Evolutionary conservation across 192 early-diverging fungal species (phyloP).

Genomic region (Coemansia umbellata): DNA sequence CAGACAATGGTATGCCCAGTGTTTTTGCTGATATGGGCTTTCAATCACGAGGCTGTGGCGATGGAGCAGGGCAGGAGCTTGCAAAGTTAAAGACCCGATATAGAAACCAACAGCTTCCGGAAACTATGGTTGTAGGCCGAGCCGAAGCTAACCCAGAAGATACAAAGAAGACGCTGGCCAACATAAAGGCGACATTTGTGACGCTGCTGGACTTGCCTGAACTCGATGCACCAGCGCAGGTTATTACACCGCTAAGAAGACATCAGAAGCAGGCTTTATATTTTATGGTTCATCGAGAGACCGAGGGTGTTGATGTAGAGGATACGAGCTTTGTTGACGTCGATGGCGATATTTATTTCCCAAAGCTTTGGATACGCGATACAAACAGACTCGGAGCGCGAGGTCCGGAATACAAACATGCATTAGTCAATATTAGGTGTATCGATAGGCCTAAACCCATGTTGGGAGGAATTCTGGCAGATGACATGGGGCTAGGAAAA

Average conservation of each 20-base stretch:
- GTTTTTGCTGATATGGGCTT: conserved; percentile 34
- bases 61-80: not conserved
- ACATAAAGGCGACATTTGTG: conserved; percentile 49
- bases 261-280: conserved; percentile 83
- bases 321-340: not conserved
- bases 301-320: conserved; percentile 56
- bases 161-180: conserved; percentile 26
- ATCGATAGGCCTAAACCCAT: conserved; percentile 23
- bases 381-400: not conserved
- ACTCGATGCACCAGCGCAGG: conserved; percentile 41
- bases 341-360: conserved; percentile 9
- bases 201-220: conserved; percentile 49
- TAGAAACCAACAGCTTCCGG: conserved; percentile 12
- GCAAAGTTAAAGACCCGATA: conserved; percentile 1
- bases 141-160: conserved; percentile 15
- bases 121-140: conserved; percentile 18
- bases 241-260: conserved; percentile 59
- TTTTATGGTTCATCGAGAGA: conserved; percentile 76
- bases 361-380: conserved; percentile 31
- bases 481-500: conserved; percentile 52
- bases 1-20: conserved; percentile 29
- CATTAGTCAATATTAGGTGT: conserved; percentile 29
- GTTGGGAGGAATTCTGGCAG: conserved; percentile 42
- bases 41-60: not conserved
- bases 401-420: conserved; percentile 20